Conservation (phyloP, 768 basidiomycete genomes). For the Lactarius akahatsu region DNA sequence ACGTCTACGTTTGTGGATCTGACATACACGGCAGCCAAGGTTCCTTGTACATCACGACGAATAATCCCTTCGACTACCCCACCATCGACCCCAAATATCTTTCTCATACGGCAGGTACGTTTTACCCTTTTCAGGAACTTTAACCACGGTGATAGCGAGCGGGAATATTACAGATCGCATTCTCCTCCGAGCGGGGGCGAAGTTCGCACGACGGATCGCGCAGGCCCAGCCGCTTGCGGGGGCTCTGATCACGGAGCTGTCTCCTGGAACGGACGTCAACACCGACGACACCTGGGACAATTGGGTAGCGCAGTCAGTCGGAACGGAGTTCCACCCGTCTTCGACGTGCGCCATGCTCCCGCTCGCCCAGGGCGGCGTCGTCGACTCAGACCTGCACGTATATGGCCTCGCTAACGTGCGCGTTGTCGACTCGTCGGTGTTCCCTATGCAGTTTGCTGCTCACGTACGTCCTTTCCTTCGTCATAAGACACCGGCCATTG, state of each 20-base stretch:
- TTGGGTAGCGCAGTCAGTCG: slow-evolving; percentile 46
- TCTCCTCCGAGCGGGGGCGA: slow-evolving; percentile 58
- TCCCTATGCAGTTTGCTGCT: slow-evolving; percentile 53
- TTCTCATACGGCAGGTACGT: slow-evolving; percentile 49
- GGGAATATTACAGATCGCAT: slow-evolving; percentile 37
- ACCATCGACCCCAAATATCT: slow-evolving; percentile 68
- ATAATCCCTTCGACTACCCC: slow-evolving; percentile 57
- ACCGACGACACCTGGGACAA: slow-evolving; percentile 57
- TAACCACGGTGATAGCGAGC: background rate
- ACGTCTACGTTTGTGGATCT: background rate
- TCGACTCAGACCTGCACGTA: slow-evolving; percentile 53
- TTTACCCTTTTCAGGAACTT: background rate
- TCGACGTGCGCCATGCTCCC: slow-evolving; percentile 61
- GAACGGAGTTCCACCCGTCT: slow-evolving; percentile 62
- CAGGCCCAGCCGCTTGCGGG: slow-evolving; percentile 49
- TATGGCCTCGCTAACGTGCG: slow-evolving; percentile 58
- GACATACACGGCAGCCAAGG: slow-evolving; percentile 45
- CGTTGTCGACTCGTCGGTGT: slow-evolving; percentile 57
- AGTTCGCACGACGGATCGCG: slow-evolving; percentile 58
- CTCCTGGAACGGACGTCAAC: slow-evolving; percentile 49
- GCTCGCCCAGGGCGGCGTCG: slow-evolving; percentile 52
- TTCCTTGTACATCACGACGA: slow-evolving; percentile 58
- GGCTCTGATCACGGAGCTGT: slow-evolving; percentile 46
- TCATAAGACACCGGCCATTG: background rate
- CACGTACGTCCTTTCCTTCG: slow-evolving; percentile 36